These are phyloP conservation scores for Amanita polypyramis DNA, from an alignment of 768 basidiomycete genomes.

Conservation along the genomic window DNA sequence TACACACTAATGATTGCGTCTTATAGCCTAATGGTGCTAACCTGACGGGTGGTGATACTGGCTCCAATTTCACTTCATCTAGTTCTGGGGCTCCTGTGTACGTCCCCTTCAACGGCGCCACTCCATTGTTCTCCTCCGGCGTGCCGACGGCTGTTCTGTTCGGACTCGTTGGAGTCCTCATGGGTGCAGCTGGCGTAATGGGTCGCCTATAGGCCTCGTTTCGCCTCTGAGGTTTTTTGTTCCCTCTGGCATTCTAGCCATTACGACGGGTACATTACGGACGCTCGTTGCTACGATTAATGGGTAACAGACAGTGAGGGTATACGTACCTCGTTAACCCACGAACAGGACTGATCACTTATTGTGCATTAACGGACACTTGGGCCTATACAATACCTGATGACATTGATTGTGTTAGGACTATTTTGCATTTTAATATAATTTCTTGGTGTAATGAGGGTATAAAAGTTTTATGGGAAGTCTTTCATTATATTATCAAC, in stretches of 20 bases:
- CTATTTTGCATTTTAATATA: background rate
- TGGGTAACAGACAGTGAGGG: background rate
- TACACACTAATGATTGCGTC: conserved; percentile 4
- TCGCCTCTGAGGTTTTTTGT: background rate
- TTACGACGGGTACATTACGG: background rate
- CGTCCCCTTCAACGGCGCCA: conserved; percentile 38
- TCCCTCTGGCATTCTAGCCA: background rate
- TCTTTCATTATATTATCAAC: background rate
- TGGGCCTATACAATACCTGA: background rate
- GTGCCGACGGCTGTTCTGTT: conserved; percentile 23
- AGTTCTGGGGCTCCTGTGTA: conserved; percentile 22
- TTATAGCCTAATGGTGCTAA: conserved; percentile 57
- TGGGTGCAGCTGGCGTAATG: conserved; percentile 23
- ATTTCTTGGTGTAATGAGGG: background rate
- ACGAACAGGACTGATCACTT: background rate
- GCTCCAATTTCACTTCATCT: conserved; percentile 20
- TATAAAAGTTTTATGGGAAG: no score
- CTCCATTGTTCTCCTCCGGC: conserved; percentile 20
- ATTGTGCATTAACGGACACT: background rate
- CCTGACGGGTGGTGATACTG: conserved; percentile 50
- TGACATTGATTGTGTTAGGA: background rate
- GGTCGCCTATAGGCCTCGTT: background rate
- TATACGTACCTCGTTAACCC: background rate
- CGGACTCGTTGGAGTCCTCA: conserved; percentile 24
- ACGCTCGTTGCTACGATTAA: background rate